Base-by-base conservation (phyloP, 805 yeast genomes). In the Alloascoidea hylecoeti region DNA sequence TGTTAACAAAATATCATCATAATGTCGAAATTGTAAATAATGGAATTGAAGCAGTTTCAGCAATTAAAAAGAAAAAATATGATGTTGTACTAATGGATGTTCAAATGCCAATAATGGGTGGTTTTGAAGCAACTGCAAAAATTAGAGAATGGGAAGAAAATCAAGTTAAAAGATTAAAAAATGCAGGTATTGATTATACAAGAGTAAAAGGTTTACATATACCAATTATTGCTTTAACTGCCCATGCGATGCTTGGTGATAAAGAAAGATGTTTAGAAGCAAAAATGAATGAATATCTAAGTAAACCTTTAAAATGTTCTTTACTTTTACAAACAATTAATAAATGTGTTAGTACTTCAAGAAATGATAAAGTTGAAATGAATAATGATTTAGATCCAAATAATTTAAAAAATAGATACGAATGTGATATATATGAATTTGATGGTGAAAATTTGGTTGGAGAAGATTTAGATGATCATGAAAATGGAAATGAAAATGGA, bases 31-130 rank as follows among this genome's bases (percentile, higher is more conserved):
- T 84, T 35, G 95, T 83, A 4, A 89, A 81, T 53, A 84, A 84
- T 56, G 95, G 95, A 13, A 64, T 71, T 41, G 84, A 83, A 48
- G 94, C 95, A 1, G 69, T 73, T 46, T 82, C 82, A 42, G 88
- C 86, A 1, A 75, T 82, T 34, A 65, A 75, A 52, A 65, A 69
- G 45, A 71, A 68, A 43, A 65, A 68, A 36, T 84, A 77, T 52
- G 95, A 84, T 53, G 88, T 81, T 35, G 80, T 84, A 15, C 68
- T 84, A 46, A 84, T 84, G 95, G 95, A 84, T 60, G 94, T 84
- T 34, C 95, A 84, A 56, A 84, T 84, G 95, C 95, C 95, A 4
- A 82, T 82, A 12, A 84, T 84, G 89, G 94, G 95, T 18, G 95
- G 95, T 0, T 84, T 84, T 55, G 95, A 84, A 52, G 94, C 95